Base-by-base conservation (phyloP, 768 basidiomycete genomes). In the Hysterangium stoloniferum region DNA sequence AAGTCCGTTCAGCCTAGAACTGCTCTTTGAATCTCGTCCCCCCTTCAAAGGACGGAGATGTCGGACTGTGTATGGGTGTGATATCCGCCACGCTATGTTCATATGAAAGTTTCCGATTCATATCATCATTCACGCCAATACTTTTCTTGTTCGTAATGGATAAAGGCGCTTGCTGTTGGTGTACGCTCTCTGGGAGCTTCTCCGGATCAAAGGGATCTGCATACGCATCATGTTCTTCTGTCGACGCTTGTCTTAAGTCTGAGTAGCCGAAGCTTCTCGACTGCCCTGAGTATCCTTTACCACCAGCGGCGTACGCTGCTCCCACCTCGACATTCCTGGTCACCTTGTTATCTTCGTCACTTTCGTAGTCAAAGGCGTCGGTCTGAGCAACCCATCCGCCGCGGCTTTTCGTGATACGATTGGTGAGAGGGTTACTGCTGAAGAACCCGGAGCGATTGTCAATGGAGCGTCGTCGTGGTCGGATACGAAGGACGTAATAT, bases 401-500 rank as follows among this genome's bases (percentile, higher is more conserved):
- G 22, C n/a, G 24, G 13, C 40, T 27, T 24, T 24, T 42, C 27
- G 48, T 17, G 28, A 1, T 20, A 24, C 19, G 33, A 40, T 20
- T 40, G 28, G 8, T 7, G 34, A 28, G 40, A 31, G 29, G 8
- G 12, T 24, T 19, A 17, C 25, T 25, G 36, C 4, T 12, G 7
- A 36, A 35, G 29, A 64, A 62, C 19, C 68, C 66, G 3, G 58
- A 57, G 25, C 71, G 70, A 31, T 45, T 45, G 25, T 45, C 31
- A 12, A 22, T 28, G 7, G 35, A 4, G 37, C 65, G 63, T 68
- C 67, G 3, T 58, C 58, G 24, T 71, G 70, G 67, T 59, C 77
- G 69, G 43, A 76, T 62, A 35, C 75, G 73, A 15, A 84, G 66
- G 31, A 86, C 74, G 57, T 75, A 71, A 61, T 75, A 73, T 33